Evolutionary conservation across 2,329 filamentous ascomycete species (phyloP).

Genomic region (Calycina herbarum): DNA sequence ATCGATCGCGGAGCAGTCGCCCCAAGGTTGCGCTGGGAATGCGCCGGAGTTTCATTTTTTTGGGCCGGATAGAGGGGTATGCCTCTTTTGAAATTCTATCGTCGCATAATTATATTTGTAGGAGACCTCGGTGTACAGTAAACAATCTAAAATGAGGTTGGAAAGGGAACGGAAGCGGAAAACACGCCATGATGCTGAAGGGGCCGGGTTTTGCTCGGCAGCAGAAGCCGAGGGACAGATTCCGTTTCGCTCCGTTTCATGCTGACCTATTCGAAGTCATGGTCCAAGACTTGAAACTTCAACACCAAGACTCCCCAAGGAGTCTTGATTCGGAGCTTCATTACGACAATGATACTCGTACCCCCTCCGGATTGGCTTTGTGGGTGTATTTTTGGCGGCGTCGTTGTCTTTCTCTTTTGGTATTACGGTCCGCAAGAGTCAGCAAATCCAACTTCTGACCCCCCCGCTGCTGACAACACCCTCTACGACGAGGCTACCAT

Average conservation of each 20-base stretch:
- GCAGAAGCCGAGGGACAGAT: not conserved
- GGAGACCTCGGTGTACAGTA: not conserved
- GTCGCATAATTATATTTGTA: not conserved
- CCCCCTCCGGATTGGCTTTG: not conserved
- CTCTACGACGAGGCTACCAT: constrained; percentile 8
- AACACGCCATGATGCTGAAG: constrained; percentile 5
- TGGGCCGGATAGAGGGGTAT: not conserved
- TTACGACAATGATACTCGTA: not conserved
- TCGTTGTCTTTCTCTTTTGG: not conserved
- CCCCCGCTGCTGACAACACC: not conserved
- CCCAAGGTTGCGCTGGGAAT: constrained; percentile 13
- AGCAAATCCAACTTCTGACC: not conserved
- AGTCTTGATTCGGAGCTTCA: not conserved
- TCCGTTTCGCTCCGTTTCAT: not conserved
- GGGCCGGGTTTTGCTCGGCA: not conserved
- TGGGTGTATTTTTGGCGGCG: not conserved
- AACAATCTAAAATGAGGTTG: not conserved
- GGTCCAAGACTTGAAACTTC: not conserved
- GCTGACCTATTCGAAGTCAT: not conserved
- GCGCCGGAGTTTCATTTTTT: constrained; percentile 12
- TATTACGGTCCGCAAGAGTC: constrained; percentile 4
- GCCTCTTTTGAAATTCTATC: not conserved
- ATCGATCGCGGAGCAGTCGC: constrained; percentile 10
- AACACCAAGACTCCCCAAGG: not conserved
- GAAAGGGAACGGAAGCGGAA: not conserved